Evolutionary conservation across 352 stramenopile species (phyloP), one percentile per base, ranked within the genome.

Genomic region (Pythium volutum): DNA sequence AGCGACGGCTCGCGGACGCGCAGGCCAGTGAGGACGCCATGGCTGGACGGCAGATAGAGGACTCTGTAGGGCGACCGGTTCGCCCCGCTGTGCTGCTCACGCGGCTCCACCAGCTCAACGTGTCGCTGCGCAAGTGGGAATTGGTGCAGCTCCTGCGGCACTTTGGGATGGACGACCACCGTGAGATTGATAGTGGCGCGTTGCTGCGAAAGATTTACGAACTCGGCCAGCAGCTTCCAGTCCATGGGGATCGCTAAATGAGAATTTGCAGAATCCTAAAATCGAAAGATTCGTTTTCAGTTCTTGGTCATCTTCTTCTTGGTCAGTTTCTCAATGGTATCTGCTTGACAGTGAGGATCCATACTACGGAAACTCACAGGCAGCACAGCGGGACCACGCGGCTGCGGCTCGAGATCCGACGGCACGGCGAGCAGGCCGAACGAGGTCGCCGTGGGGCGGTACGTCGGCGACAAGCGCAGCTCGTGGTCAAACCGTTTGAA

Each of bases 401-500:
- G 16, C 15, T 18, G 26, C 12, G 26, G 16, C 20, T 20, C 26
- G 8, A 50, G 16, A 5, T 59, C 42, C 4, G 29, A 15, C 3
- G 64, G 33, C 2, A 54, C 43, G 4, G 38, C 23, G 9, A 55
- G 55, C n/a, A 64, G 7, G 6, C 56, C 56, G 11, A 64, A 64
- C 8, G 56, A 56, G 11, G 56, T 36, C 3, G 45, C 46, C 12
- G 46, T 36, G 25, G 56, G 56, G 7, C 56, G 56, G 38, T 57
- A 64, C 15, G 46, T 51, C 2, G 56, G 56, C 18, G 46, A 56
- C 33, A 56, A 38, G 25, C 56, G 56, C n/a, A 52, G 39, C 54
- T 88, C 78, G 39, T 81, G 64, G 8, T 65, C 64, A 36, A 64
- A 77, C 20, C 78, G 70, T 59, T 88, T 88, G 54, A 81, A 84